phyloP scores from a whole-genome alignment of 2,329 filamentous ascomycete genomes.

The Paecilomyces niveus region DNA sequence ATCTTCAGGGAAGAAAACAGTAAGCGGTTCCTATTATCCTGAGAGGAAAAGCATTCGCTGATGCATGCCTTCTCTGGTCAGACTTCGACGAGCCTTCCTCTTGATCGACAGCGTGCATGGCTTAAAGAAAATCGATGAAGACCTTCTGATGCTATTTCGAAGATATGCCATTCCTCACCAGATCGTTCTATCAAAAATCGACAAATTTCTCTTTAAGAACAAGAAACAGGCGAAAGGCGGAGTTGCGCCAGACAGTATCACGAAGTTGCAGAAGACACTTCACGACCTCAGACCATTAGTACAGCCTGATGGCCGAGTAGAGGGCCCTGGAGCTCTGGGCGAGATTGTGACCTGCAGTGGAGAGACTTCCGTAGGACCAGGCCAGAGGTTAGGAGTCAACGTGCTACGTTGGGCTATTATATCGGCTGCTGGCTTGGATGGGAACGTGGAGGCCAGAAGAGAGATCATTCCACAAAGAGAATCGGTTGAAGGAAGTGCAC shows the following conservation, averaged over 20 bases:
- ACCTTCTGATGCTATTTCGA: constrained; percentile 51
- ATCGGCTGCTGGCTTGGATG: constrained; percentile 53
- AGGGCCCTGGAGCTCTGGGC: constrained; percentile 41
- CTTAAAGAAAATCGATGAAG: constrained; percentile 53
- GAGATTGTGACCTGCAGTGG: constrained; percentile 56
- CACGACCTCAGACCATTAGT: constrained; percentile 33
- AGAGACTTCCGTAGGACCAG: constrained; percentile 40
- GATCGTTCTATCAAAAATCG: constrained; percentile 60
- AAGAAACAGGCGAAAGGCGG: constrained; percentile 23
- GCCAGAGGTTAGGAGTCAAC: constrained; percentile 51
- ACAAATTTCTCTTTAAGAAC: constrained; percentile 44
- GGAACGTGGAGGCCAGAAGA: constrained; percentile 17
- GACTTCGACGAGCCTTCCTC: constrained; percentile 55
- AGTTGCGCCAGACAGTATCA: constrained; percentile 18
- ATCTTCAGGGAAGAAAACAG: constrained; percentile 55
- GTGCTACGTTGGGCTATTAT: constrained; percentile 59
- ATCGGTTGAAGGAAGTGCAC: background rate
- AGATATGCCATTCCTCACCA: constrained; percentile 55
- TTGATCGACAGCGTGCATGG: constrained; percentile 59
- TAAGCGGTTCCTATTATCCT: constrained; percentile 22
- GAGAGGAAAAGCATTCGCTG: constrained; percentile 1
- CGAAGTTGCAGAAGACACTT: constrained; percentile 33
- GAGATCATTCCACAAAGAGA: background rate
- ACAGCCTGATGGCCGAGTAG: constrained; percentile 35
- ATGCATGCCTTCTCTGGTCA: constrained; percentile 11